A percentile compares a stretch with the other conserved stretches of the same genome.
Conservation (phyloP, 2,329 filamentous ascomycete species). For the Colletotrichum viniferum region DNA sequence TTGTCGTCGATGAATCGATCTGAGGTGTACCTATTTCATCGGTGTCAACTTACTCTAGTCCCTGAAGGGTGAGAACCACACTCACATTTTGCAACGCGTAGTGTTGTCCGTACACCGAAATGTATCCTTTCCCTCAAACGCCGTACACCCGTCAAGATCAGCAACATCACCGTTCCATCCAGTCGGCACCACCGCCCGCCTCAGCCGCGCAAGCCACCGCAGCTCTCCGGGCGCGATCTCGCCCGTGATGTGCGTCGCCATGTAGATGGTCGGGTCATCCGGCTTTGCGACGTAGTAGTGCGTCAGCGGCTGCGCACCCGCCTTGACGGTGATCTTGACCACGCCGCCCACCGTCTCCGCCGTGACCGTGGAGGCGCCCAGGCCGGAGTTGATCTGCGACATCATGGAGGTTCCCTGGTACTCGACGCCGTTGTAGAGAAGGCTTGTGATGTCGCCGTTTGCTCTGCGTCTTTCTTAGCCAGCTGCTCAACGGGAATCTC, state of each 20-base stretch:
- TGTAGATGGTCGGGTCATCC: conserved; percentile 26
- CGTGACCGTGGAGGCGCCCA: conserved; percentile 31
- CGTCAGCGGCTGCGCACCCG: conserved; percentile 24
- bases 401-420: conserved; percentile 48
- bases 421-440: conserved; percentile 55
- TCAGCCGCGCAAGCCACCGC: conserved; percentile 25
- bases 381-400: conserved; percentile 56
- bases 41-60: background rate
- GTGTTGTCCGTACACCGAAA: conserved; percentile 25
- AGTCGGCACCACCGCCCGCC: conserved; percentile 22
- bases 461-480: conserved; percentile 39
- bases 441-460: conserved; percentile 68
- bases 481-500: no score
- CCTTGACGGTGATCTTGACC: conserved; percentile 26
- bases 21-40: conserved; percentile 48
- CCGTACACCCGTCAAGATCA: conserved; percentile 25
- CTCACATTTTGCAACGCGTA: conserved; percentile 12
- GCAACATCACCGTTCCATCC: conserved; percentile 27
- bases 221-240: conserved; percentile 27
- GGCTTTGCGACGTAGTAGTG: conserved; percentile 27
- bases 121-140: conserved; percentile 18
- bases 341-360: conserved; percentile 23
- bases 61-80: background rate
- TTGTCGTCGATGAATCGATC: conserved; percentile 65
- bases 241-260: conserved; percentile 28